Base-by-base conservation (phyloP, 768 basidiomycete genomes). In the Boletus speciosus region DNA sequence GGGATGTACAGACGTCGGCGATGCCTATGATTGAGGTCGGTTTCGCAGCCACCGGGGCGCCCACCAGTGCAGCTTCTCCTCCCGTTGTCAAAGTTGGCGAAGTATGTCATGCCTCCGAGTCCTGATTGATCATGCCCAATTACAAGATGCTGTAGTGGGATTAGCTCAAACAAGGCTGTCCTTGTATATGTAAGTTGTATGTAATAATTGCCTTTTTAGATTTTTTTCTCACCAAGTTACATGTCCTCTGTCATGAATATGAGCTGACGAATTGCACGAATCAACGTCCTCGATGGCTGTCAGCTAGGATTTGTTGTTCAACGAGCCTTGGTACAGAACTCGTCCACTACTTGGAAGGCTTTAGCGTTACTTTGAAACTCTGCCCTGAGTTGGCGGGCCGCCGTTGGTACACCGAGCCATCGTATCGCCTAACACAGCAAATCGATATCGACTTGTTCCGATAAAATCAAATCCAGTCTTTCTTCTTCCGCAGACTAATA, bases 341-440 rank as follows among this genome's bases (percentile, higher is more conserved):
- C 12, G 29, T 11, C 19, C 10, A 34, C 31, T 9, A 40, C 34
- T 29, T 31, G 31, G 37, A 32, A 34, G 6, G 21, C 38, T 38
- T 9, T 37, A n/a, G 11, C 31, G 14, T 27, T 41, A 15, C 45
- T 19, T n/a, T 42, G 16, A 10, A n/a, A 38, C 32, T 38, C 15
- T 21, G 11, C 37, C 25, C 40, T 14, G 23, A 38, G 8, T 8
- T 12, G 38, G 41, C 49, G 60, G 25, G 47, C 19, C 1, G 53
- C 50, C 48, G 40, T 52, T 34, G 48, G 51, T 21, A 10, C 32
- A 3, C 11, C 9, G 14, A 16, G 25, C 47, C 54, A 41, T 55
- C 52, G 50, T 34, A 55, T 55, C 47, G 56, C 58, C 54, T 25
- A 39, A 51, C 59, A 63, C 63, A 65, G 56, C 59, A 51, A 47